Evolutionary conservation across 306 rosid genomes (phyloP), one percentile per base, ranked within the genome.

Genomic region (Erythrophleum fordii): DNA sequence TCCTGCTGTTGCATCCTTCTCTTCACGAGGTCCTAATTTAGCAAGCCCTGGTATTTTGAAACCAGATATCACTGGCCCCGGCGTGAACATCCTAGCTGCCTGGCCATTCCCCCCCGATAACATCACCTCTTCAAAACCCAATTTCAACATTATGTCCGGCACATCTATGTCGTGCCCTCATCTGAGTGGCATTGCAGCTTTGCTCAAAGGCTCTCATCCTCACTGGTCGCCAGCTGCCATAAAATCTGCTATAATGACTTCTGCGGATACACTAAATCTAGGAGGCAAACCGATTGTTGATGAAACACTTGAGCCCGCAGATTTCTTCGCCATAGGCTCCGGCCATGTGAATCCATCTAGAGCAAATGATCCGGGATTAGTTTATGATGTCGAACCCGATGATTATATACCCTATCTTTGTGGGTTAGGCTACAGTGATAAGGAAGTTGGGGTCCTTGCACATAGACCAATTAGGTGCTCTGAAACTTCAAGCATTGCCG

Each of bases 101-200:
- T 92, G 91, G 93, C 89, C 95, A 23, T 86, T 92, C 81, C 85
- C 93, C 13, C 56, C 85, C 8, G 65, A 80, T 49, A 86, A 90
- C 51, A 68, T 0, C 68, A 83, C 88, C 14, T 25, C 80, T 69
- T 79, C 91, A 44, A 85, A 82, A 44, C n/a, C 82, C 81, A 82
- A 65, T 69, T 92, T 90, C 87, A 89, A 89, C 84, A 79, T 92
- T 34, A 72, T 83, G 45, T 92, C 97, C 5, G 97, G 97, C 68
- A 92, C 94, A 77, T 90, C 94, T 72, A 90, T 92, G 94, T 74
- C 97, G 69, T 92, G 94, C 62, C 93, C 97, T n/a, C 94, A 92
- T 92, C 90, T 92, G 26, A 90, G 94, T 64, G 94, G 97, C 51
- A 84, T 92, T 77, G 94, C 86, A 23, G 97, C 92, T 87, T 83